Evolutionary conservation across 2,329 filamentous ascomycete species (phyloP).

Genomic region (Dothistroma pini): DNA sequence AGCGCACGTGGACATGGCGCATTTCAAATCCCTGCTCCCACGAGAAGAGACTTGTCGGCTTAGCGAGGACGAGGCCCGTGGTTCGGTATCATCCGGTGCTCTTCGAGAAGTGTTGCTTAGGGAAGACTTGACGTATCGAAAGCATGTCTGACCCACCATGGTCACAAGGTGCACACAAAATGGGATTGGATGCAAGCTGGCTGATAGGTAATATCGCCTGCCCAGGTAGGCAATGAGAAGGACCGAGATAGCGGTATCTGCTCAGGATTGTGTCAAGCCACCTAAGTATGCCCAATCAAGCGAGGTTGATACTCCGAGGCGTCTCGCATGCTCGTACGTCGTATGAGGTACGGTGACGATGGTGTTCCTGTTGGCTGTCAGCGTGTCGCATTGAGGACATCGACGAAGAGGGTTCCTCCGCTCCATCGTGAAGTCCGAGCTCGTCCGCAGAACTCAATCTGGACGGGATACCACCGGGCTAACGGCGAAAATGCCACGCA

Average conservation of each 20-base stretch:
- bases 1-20: not conserved
- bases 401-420: not conserved
- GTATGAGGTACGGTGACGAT: not conserved
- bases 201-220: not conserved
- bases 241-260: not conserved
- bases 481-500: not conserved
- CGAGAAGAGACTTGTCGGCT: not conserved
- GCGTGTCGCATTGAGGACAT: not conserved
- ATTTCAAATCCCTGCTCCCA: not conserved
- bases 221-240: not conserved
- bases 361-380: not conserved
- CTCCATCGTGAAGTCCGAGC: not conserved
- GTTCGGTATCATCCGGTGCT: not conserved
- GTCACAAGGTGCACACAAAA: not conserved
- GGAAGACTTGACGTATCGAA: not conserved
- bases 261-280: not conserved
- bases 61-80: not conserved
- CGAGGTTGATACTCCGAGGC: not conserved
- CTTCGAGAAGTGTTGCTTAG: not conserved
- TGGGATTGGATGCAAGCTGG: not conserved
- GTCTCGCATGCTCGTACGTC: not conserved
- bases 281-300: not conserved
- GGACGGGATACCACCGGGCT: not conserved
- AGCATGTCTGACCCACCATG: not conserved
- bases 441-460: constrained; percentile 1